Percentiles rank a stretch among this genome's conserved stretches.
Conservation (phyloP, 75 land plant genomes). For the Pinus tabuliformis region DNA sequence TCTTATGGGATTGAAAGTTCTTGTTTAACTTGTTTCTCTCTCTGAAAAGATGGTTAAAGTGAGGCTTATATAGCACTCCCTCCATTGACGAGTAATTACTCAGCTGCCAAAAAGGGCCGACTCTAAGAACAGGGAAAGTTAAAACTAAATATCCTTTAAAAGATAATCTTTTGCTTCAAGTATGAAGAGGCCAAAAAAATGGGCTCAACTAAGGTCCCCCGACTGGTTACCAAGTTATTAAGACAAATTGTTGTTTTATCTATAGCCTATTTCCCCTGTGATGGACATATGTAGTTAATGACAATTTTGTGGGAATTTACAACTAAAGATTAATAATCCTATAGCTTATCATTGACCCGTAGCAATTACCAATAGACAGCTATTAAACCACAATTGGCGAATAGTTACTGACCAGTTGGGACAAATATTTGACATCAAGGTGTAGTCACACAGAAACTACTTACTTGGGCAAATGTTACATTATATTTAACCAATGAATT, state of each 20-base stretch:
- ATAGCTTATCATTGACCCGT: not conserved
- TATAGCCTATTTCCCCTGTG: not conserved
- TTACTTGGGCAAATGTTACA: too few species aligned
- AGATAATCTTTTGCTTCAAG: not conserved
- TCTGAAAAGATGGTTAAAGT: constrained; percentile 71
- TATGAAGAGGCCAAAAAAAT: not conserved
- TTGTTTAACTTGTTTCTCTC: constrained; percentile 48
- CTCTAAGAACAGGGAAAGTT: not conserved
- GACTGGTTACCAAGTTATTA: not conserved
- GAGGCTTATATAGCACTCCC: constrained; percentile 76
- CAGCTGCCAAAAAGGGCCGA: constrained; percentile 26
- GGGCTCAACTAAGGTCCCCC: not conserved
- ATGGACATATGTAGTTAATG: not conserved
- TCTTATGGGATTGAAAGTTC: constrained; percentile 49
- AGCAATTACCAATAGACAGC: not conserved
- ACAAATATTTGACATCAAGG: not conserved
- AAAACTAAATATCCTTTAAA: not conserved
- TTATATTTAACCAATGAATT: too few species aligned
- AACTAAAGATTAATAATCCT: not conserved
- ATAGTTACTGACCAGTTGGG: not conserved
- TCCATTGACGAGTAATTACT: constrained; percentile 74
- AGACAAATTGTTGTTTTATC: not conserved
- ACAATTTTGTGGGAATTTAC: not conserved
- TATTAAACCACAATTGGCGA: not conserved
- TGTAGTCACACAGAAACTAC: too few species aligned